Percentiles rank a stretch among this genome's conserved stretches.
These are phyloP conservation scores for Aspergillus avenaceus DNA, from an alignment of 495 filamentous ascomycete species.

Conservation along the genomic window DNA sequence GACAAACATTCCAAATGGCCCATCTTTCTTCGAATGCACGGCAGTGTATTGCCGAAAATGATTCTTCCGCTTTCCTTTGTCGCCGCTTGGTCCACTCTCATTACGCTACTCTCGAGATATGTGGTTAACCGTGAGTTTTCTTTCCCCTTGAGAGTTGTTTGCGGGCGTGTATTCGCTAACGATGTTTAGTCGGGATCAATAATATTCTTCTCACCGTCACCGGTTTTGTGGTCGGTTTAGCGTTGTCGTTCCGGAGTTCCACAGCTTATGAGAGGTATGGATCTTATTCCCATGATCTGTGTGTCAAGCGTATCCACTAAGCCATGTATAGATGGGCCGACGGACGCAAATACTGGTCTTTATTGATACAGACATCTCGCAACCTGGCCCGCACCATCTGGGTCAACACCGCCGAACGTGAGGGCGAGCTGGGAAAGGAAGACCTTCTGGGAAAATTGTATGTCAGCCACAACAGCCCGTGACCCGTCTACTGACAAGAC, in stretches of 20 bases:
- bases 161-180: neutral
- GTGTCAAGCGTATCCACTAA: constrained; percentile 3
- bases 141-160: neutral
- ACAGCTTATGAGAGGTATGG: constrained; percentile 76
- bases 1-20: constrained; percentile 79
- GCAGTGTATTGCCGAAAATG: constrained; percentile 77
- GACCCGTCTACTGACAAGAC: constrained; percentile 5
- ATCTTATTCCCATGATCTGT: neutral
- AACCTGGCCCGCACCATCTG: constrained; percentile 75
- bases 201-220: constrained; percentile 75
- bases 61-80: constrained; percentile 67
- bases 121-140: constrained; percentile 44
- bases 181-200: constrained; percentile 48
- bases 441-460: constrained; percentile 70
- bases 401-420: constrained; percentile 66
- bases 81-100: constrained; percentile 62
- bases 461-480: constrained; percentile 2
- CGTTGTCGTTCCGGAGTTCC: constrained; percentile 77
- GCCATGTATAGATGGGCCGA: constrained; percentile 55
- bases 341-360: constrained; percentile 72
- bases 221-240: constrained; percentile 85
- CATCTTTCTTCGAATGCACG: constrained; percentile 73
- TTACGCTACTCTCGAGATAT: constrained; percentile 58
- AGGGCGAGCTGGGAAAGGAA: constrained; percentile 56
- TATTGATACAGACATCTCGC: constrained; percentile 66